Conservation (phyloP, 1,284 basidiomycete genomes). For the Puccinia brachypodii region DNA sequence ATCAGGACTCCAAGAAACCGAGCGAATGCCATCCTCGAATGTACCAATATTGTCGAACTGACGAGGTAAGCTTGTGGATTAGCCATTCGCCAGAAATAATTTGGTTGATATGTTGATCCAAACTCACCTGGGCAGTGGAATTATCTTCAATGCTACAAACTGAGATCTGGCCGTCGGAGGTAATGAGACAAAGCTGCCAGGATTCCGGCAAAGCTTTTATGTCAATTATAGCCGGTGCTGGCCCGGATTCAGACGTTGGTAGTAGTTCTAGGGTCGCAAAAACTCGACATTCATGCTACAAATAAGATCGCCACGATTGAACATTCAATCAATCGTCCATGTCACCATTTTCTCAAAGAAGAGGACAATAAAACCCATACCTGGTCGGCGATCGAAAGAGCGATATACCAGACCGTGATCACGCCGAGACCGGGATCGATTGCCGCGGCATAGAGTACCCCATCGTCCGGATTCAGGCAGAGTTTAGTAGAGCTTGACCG, state of each 20-base stretch:
- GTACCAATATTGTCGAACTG: slow-evolving; percentile 51
- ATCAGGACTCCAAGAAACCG: slow-evolving; percentile 57
- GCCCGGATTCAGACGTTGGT: not conserved
- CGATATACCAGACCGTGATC: not conserved
- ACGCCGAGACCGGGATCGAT: slow-evolving; percentile 10
- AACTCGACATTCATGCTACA: not conserved
- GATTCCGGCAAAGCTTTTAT: slow-evolving; percentile 37
- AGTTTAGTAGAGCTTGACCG: not conserved
- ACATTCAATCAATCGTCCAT: not conserved
- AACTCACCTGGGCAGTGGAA: not conserved
- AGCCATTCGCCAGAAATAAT: not conserved
- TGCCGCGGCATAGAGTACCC: not conserved
- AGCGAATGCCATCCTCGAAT: slow-evolving; percentile 56
- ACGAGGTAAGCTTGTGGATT: not conserved
- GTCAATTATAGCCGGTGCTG: slow-evolving; percentile 6
- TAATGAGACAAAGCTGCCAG: slow-evolving; percentile 35
- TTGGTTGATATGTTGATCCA: not conserved
- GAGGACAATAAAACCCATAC: not conserved
- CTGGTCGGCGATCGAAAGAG: not conserved
- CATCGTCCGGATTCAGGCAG: slow-evolving; percentile 24
- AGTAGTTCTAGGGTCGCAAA: not conserved
- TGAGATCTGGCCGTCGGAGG: slow-evolving; percentile 39
- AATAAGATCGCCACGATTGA: not conserved
- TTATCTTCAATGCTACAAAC: slow-evolving; percentile 17
- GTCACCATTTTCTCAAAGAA: not conserved